Evolutionary conservation across 2,329 filamentous ascomycete species (phyloP).

Genomic region (Fusarium drepaniforme): DNA sequence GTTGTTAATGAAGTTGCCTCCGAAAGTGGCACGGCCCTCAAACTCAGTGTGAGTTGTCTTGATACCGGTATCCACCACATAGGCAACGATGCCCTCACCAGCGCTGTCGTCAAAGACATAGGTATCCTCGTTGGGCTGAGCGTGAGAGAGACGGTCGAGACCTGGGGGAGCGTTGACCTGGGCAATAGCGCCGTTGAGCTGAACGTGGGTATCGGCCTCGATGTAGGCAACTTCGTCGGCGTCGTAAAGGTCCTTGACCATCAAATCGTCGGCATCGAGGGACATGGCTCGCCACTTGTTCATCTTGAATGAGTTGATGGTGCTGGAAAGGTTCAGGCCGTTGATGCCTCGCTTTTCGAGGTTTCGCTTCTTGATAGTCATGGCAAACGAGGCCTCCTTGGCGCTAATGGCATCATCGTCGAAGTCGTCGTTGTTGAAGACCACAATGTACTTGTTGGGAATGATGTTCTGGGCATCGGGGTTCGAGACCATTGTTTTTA

Average conservation of each 20-base stretch:
- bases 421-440: conserved; percentile 68
- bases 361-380: conserved; percentile 68
- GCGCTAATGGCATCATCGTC: conserved; percentile 60
- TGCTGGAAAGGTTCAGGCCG: conserved; percentile 62
- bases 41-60: conserved; percentile 67
- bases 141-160: conserved; percentile 65
- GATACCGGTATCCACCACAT: conserved; percentile 76
- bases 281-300: conserved; percentile 65
- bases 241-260: conserved; percentile 62
- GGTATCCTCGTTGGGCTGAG: conserved; percentile 44
- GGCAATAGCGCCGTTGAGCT: conserved; percentile 56
- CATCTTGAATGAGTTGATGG: conserved; percentile 61
- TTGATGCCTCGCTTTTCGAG: conserved; percentile 62
- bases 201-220: conserved; percentile 65
- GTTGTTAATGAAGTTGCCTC: conserved; percentile 63
- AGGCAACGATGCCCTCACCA: conserved; percentile 69
- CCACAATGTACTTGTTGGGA: conserved; percentile 72
- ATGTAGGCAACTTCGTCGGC: conserved; percentile 64
- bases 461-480: conserved; percentile 61
- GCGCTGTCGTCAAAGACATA: conserved; percentile 64
- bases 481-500: conserved; percentile 61
- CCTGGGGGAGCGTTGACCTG: conserved; percentile 67
- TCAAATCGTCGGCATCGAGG: conserved; percentile 63
- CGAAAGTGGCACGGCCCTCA: conserved; percentile 66
- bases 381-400: conserved; percentile 62